These are phyloP conservation scores for Trebouxia sp. DNA, from an alignment of 139 green algal species.

Conservation along the genomic window DNA sequence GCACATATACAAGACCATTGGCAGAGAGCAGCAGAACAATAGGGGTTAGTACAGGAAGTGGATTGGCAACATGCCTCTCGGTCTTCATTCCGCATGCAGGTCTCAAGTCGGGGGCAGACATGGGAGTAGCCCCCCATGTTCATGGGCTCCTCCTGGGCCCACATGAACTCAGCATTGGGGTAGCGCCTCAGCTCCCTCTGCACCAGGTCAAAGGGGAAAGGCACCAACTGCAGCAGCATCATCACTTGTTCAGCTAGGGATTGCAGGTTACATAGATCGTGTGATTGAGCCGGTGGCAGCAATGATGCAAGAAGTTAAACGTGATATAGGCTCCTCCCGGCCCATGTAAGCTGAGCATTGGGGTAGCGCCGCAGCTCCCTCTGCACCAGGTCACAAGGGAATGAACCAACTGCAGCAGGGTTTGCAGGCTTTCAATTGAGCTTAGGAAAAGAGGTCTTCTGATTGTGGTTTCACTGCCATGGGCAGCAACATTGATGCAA, in stretches of 20 bases:
- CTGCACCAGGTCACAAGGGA: slow-evolving; percentile 96
- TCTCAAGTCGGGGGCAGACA: slow-evolving; percentile 81
- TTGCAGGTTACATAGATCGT: no score
- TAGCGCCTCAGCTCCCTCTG: slow-evolving; percentile 91
- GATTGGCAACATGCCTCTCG: not conserved
- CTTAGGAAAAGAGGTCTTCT: no score
- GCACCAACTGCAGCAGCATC: slow-evolving; percentile 74
- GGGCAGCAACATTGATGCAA: no score
- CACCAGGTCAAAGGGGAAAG: slow-evolving; percentile 98
- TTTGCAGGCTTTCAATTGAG: not conserved
- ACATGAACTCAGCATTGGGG: slow-evolving; percentile 79
- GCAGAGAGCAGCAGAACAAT: not conserved
- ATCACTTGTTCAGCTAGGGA: not conserved
- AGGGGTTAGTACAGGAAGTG: not conserved
- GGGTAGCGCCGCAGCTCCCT: slow-evolving; percentile 93
- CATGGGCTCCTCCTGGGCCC: slow-evolving; percentile 95
- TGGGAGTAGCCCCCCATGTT: slow-evolving; percentile 98
- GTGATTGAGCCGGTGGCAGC: no score
- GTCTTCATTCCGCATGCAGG: slow-evolving; percentile 62
- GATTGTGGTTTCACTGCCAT: no score
- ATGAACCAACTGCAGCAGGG: slow-evolving; percentile 83
- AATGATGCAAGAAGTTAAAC: not conserved
- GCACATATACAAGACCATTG: no score
- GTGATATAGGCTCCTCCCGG: slow-evolving; percentile 97
- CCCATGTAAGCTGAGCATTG: slow-evolving; percentile 71